Conservation (phyloP, 352 stramenopile species). For the Phytopythium helicoides region DNA sequence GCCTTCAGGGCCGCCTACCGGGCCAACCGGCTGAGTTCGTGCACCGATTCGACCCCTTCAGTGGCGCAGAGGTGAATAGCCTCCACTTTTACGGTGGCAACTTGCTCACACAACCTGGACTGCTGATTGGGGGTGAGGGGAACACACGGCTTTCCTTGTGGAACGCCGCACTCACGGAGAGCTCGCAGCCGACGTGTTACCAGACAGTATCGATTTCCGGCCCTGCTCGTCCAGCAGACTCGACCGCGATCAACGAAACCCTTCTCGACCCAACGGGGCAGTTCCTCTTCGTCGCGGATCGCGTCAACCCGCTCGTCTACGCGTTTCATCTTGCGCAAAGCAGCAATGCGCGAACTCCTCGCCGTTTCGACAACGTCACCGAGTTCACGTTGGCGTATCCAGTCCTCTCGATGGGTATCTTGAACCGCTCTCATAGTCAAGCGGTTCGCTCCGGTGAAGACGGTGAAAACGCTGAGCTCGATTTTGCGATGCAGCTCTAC, state of each 20-base stretch:
- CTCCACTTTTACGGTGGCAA: slow-evolving; percentile 68
- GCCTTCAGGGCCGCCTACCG: slow-evolving; percentile 37
- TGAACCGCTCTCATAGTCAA: slow-evolving; percentile 50
- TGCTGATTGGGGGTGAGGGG: slow-evolving; percentile 63
- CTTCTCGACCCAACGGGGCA: slow-evolving; percentile 68
- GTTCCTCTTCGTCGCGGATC: slow-evolving; percentile 80
- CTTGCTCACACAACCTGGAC: slow-evolving; percentile 34
- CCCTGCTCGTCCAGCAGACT: slow-evolving; percentile 19
- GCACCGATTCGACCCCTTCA: slow-evolving; percentile 77
- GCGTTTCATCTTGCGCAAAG: slow-evolving; percentile 58
- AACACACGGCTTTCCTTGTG: slow-evolving; percentile 68
- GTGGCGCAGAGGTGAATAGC: slow-evolving; percentile 63
- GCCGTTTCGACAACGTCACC: slow-evolving; percentile 76
- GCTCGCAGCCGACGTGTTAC: slow-evolving; percentile 45
- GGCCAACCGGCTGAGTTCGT: slow-evolving; percentile 64
- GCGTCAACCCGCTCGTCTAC: slow-evolving; percentile 56
- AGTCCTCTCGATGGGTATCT: slow-evolving; percentile 68
- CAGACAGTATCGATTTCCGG: slow-evolving; percentile 62
- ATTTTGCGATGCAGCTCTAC: slow-evolving; percentile 80
- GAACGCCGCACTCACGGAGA: slow-evolving; percentile 59
- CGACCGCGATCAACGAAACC: slow-evolving; percentile 45
- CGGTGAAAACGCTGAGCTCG: slow-evolving; percentile 22
- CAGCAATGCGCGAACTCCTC: slow-evolving; percentile 27
- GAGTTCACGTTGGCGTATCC: slow-evolving; percentile 79
- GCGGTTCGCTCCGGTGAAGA: slow-evolving; percentile 31